phyloP scores from a whole-genome alignment of 176 grass and related monocot species.

The Oryza officinalis region DNA sequence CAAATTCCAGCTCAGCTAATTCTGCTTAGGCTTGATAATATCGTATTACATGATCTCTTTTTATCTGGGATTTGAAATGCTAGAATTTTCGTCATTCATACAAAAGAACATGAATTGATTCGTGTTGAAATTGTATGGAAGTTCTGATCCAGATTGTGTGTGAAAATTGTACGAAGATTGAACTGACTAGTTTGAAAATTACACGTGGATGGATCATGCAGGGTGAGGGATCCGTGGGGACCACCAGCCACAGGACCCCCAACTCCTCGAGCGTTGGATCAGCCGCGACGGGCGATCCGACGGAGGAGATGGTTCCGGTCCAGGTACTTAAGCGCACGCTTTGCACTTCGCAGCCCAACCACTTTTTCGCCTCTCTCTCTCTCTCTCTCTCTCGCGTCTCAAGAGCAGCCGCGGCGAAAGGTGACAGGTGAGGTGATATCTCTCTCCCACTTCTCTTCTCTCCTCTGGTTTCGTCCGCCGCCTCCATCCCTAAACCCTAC shows the following conservation, averaged over 20 bases:
- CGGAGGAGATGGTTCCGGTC: not conserved
- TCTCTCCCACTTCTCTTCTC: not conserved
- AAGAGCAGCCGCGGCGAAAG: not conserved
- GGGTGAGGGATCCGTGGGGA: too few relatives aligned
- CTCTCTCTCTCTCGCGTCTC: not conserved
- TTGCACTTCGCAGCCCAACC: too few relatives aligned
- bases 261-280: slow-evolving; percentile 6
- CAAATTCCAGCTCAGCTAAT: not conserved
- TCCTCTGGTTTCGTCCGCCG: not conserved
- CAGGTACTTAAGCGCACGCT: not conserved
- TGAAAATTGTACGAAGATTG: too few relatives aligned
- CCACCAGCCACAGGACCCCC: too few relatives aligned
- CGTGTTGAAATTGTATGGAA: too few relatives aligned
- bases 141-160: too few relatives aligned
- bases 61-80: too few relatives aligned
- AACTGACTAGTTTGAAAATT: too few relatives aligned
- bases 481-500: not conserved
- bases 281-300: not conserved
- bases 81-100: too few relatives aligned
- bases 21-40: not conserved
- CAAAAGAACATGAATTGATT: too few relatives aligned
- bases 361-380: not conserved
- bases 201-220: too few relatives aligned
- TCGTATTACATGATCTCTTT: not conserved
- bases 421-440: slow-evolving; percentile 22